phyloP scores from a whole-genome alignment of 441 rosid species.

The Daphne laureola region DNA sequence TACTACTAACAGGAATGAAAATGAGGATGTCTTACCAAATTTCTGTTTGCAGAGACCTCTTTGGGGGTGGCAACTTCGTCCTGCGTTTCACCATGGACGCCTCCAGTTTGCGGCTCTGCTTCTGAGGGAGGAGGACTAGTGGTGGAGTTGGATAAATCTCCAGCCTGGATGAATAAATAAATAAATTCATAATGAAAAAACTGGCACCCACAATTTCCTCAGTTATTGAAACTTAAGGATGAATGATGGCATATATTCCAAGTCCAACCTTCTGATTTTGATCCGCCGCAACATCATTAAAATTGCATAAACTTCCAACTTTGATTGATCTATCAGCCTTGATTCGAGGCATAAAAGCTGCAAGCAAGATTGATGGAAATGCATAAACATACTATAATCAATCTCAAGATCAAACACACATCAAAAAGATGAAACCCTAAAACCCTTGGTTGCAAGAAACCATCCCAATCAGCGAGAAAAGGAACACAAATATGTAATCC shows the following conservation, averaged over 20 bases:
- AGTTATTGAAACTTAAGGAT: constrained; percentile 6
- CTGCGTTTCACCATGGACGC: constrained; percentile 12
- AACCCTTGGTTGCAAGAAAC: constrained; percentile 1
- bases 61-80: constrained; percentile 18
- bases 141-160: constrained; percentile 29
- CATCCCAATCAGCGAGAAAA: not conserved
- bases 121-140: constrained; percentile 15
- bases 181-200: constrained; percentile 5
- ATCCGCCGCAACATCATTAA: constrained; percentile 70
- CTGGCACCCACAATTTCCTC: not conserved
- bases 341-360: constrained; percentile 85
- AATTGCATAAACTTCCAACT: constrained; percentile 68
- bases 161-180: constrained; percentile 28
- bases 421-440: not conserved
- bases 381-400: no score
- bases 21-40: constrained; percentile 6
- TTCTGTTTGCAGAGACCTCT: constrained; percentile 19
- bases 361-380: constrained; percentile 22
- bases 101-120: constrained; percentile 12
- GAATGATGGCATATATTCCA: not conserved
- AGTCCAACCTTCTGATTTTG: constrained; percentile 38
- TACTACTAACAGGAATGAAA: not conserved
- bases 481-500: no score
- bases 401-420: constrained; percentile 4
- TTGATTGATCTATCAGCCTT: constrained; percentile 60